phyloP scores from a whole-genome alignment of 2,329 filamentous ascomycete species.

The Fusarium secorum region DNA sequence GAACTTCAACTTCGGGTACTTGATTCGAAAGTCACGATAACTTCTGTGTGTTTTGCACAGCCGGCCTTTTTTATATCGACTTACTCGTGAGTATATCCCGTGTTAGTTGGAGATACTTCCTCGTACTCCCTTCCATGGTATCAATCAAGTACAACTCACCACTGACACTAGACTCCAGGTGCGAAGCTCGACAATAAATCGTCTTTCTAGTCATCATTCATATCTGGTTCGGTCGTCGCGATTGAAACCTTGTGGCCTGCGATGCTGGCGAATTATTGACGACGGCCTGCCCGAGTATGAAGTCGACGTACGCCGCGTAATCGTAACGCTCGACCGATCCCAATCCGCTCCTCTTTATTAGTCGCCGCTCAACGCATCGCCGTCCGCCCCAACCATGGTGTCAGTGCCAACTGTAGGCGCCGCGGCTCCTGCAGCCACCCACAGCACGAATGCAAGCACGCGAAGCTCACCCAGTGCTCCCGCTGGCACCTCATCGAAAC shows the following conservation, averaged over 20 bases:
- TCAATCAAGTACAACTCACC: slow-evolving; percentile 14
- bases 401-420: slow-evolving; percentile 51
- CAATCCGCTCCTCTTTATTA: slow-evolving; percentile 19
- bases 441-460: slow-evolving; percentile 59
- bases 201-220: not conserved
- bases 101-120: slow-evolving; percentile 39
- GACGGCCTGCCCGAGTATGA: slow-evolving; percentile 40
- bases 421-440: slow-evolving; percentile 47
- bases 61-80: slow-evolving; percentile 10
- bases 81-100: slow-evolving; percentile 28
- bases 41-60: slow-evolving; percentile 4
- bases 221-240: slow-evolving; percentile 23
- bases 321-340: slow-evolving; percentile 31
- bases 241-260: slow-evolving; percentile 33
- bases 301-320: slow-evolving; percentile 33
- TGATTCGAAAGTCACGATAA: not conserved
- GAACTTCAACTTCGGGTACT: slow-evolving; percentile 12
- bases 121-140: slow-evolving; percentile 26
- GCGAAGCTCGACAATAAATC: not conserved
- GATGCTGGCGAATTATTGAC: slow-evolving; percentile 39
- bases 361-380: slow-evolving; percentile 4
- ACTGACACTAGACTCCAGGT: slow-evolving; percentile 23
- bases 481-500: slow-evolving; percentile 50
- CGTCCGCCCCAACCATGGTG: slow-evolving; percentile 47
- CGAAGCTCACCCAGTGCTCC: slow-evolving; percentile 60